Conservation (phyloP, 2,329 filamentous ascomycete species). For the Mycosphaerella sp. region DNA sequence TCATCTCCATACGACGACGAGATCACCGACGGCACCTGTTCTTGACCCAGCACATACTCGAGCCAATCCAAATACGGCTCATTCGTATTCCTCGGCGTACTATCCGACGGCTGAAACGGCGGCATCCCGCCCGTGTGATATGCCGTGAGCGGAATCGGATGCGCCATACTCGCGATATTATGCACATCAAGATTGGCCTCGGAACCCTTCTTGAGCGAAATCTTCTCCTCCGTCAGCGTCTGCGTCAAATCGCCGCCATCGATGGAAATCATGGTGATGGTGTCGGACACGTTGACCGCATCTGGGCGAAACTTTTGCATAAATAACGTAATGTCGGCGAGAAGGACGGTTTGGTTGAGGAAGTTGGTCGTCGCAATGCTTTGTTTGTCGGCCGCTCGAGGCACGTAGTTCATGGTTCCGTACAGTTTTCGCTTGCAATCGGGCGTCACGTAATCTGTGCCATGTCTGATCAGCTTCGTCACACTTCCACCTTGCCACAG, state of each 20-base stretch:
- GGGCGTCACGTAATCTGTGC: conserved; percentile 44
- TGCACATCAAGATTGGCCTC: conserved; percentile 62
- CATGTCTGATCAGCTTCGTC: conserved; percentile 43
- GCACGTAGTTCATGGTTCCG: conserved; percentile 48
- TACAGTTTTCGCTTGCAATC: conserved; percentile 51
- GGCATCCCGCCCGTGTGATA: conserved; percentile 56
- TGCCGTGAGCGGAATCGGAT: conserved; percentile 49
- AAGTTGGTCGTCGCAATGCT: conserved; percentile 44
- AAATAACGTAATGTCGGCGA: conserved; percentile 53
- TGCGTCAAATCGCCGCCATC: conserved; percentile 50
- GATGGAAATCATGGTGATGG: conserved; percentile 53
- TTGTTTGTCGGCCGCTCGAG: conserved; percentile 39
- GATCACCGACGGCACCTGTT: conserved; percentile 55
- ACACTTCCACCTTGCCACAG: too few relatives aligned
- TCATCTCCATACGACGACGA: conserved; percentile 61
- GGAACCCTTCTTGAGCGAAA: conserved; percentile 23
- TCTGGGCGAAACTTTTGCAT: conserved; percentile 50
- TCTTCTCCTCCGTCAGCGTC: conserved; percentile 33
- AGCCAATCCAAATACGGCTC: conserved; percentile 63
- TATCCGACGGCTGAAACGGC: conserved; percentile 47
- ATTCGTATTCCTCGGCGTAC: conserved; percentile 49
- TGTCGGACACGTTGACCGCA: conserved; percentile 37
- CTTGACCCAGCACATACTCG: conserved; percentile 50
- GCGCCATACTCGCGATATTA: conserved; percentile 51
- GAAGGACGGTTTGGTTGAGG: conserved; percentile 44